Percentiles rank a stretch among this genome's conserved stretches.
These are phyloP conservation scores for Solanum ahanhuiri DNA, from an alignment of 257 asterid genomes.

Conservation along the genomic window DNA sequence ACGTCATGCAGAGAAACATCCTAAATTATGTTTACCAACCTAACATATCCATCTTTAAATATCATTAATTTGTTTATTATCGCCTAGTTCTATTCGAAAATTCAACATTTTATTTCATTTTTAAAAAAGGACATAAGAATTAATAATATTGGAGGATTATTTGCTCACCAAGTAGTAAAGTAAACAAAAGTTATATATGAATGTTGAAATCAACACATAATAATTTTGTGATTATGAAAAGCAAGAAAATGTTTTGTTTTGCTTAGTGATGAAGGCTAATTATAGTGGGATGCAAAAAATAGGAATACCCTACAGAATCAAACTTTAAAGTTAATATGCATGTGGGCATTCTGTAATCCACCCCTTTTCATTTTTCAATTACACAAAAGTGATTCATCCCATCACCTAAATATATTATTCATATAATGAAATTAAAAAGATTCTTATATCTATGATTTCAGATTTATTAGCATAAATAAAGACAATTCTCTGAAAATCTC, in stretches of 20 bases:
- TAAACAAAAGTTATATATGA: not conserved
- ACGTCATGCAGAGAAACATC: not conserved
- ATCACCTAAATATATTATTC: not conserved
- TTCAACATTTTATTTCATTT: not conserved
- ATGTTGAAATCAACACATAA: not conserved
- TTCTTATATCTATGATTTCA: not conserved
- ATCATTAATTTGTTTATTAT: not conserved
- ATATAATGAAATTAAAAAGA: not conserved
- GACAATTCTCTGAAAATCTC: not conserved
- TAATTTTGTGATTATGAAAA: not conserved
- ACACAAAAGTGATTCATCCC: not conserved
- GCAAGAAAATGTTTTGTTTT: not conserved
- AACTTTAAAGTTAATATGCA: not conserved
- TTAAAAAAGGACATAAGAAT: not conserved
- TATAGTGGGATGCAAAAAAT: not conserved
- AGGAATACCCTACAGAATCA: not conserved
- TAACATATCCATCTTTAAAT: not conserved
- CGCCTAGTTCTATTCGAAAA: not conserved
- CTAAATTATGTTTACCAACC: not conserved
- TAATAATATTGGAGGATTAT: not conserved
- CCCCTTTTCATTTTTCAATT: not conserved
- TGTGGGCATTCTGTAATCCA: constrained; percentile 5
- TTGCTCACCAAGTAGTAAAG: not conserved
- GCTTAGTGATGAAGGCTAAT: constrained; percentile 3
- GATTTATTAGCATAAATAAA: not conserved